phyloP scores from a whole-genome alignment of 2,329 filamentous ascomycete genomes.

The Chaetothyriales sp. region DNA sequence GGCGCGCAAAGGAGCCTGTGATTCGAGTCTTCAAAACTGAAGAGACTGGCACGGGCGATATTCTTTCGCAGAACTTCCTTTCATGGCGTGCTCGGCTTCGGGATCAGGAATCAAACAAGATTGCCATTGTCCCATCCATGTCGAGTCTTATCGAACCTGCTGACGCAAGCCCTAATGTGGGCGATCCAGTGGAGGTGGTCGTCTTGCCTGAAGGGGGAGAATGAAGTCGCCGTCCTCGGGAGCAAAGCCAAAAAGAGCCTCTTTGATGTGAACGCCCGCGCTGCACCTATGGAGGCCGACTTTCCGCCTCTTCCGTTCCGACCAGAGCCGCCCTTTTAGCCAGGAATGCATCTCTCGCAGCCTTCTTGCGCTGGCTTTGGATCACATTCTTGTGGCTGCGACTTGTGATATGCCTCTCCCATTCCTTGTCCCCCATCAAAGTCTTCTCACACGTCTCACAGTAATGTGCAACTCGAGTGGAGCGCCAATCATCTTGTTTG shows the following conservation, averaged over 20 bases:
- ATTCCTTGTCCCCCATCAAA: conserved; percentile 43
- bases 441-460: conserved; percentile 59
- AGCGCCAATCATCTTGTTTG: conserved; percentile 32
- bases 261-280: not conserved
- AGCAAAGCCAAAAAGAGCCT: not conserved
- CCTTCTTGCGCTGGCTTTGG: conserved; percentile 8
- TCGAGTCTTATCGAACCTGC: not conserved
- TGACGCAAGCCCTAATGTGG: not conserved
- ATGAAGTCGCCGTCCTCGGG: too few species aligned
- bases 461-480: conserved; percentile 38
- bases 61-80: conserved; percentile 64
- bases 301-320: not conserved
- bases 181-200: not conserved
- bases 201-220: not conserved
- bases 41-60: conserved; percentile 60
- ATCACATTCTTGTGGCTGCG: conserved; percentile 41
- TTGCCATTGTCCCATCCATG: conserved; percentile 2
- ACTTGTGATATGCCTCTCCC: conserved; percentile 43
- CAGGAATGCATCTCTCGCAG: not conserved
- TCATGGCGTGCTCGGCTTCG: conserved; percentile 44
- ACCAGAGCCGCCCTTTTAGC: not conserved
- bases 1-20: conserved; percentile 45
- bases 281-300: not conserved
- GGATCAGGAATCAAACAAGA: conserved; percentile 7
- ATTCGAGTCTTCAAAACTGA: conserved; percentile 65